Percentiles rank a stretch among this genome's conserved stretches.
Conservation (phyloP, 2,329 filamentous ascomycete species). For the Malbranchea cinnamomea region DNA sequence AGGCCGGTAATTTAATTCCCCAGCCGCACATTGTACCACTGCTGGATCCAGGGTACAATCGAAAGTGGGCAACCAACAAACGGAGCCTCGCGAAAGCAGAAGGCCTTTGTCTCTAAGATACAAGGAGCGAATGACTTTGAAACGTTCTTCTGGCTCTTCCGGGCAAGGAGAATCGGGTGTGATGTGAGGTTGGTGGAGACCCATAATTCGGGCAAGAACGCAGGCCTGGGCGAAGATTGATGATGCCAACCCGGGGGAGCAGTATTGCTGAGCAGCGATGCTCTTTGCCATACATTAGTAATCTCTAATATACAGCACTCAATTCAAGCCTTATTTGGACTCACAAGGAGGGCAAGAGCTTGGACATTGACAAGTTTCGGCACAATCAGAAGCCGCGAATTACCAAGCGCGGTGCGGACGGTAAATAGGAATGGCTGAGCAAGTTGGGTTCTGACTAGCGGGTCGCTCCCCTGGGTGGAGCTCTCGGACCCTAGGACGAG, state of each 20-base stretch:
- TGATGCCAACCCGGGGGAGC: slow-evolving; percentile 7
- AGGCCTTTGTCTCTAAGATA: slow-evolving; percentile 9
- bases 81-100: slow-evolving; percentile 7
- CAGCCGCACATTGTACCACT: not conserved
- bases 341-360: slow-evolving; percentile 7
- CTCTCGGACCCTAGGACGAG: slow-evolving; percentile 8
- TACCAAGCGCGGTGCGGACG: slow-evolving; percentile 7
- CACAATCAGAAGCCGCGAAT: slow-evolving; percentile 5
- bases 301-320: not conserved
- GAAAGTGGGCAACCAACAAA: slow-evolving; percentile 8
- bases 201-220: slow-evolving; percentile 8
- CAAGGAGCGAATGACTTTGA: slow-evolving; percentile 8
- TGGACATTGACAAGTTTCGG: slow-evolving; percentile 10
- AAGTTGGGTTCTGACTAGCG: slow-evolving; percentile 6
- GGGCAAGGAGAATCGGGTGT: slow-evolving; percentile 2
- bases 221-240: slow-evolving; percentile 9
- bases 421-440: slow-evolving; percentile 6
- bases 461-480: slow-evolving; percentile 5
- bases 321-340: not conserved
- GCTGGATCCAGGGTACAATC: slow-evolving; percentile 6
- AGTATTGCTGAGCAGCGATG: slow-evolving; percentile 8
- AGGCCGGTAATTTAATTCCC: not conserved
- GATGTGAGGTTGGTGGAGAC: slow-evolving; percentile 6
- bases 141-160: slow-evolving; percentile 6
- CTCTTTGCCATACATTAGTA: slow-evolving; percentile 4